Base-by-base conservation (phyloP, 2,329 filamentous ascomycete genomes). In the Drechslerella coelobrocha region DNA sequence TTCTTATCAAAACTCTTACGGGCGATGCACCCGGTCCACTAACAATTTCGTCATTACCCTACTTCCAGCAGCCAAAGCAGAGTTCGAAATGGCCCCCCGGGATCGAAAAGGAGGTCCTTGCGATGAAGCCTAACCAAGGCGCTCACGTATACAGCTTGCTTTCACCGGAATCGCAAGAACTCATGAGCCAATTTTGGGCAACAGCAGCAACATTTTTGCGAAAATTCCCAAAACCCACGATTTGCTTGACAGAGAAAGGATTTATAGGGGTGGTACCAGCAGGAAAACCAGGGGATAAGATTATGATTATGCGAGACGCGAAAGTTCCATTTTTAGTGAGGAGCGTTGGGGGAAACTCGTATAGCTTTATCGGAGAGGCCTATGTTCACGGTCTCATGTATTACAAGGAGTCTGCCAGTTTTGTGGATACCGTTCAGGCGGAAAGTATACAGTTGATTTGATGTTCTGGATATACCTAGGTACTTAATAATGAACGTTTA, bases 121-220 rank as follows among this genome's bases (percentile, higher is more conserved):
- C 41, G 10, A 45, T 45, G n/a, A 45, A 45, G 19, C 41, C 41
- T 6, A 45, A 45, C 41, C 41, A 45, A 17, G 41, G 41, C 41
- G 41, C 41, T 6, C 41, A 45, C 17, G 17, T 45, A 7, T 45
- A 45, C 41, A 45, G 19, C 10, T 21, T 8, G 5, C 17, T 21
- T 14, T 21, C 41, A 45, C 41, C 3, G 2, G 41, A 45, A 10
- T 45, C 41, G 3, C 41, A 45, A 17, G 19, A 4, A 23, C n/a
- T 45, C 19, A 6, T 45, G 10, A 45, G 2, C 10, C 14, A 45
- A 5, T 45, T 45, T 21, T 45, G 41, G 41, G 8, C 41, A 19
- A 45, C 41, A 5, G 14, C 19, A 10, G 41, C 41, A 21, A 45
- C 41, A 19, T 45, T 45, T 17, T 2, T 45, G 21, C n/a, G 41